Percentiles rank a stretch among this genome's conserved stretches.
phyloP scores from a whole-genome alignment of 2,329 filamentous ascomycete genomes.

The Helotiales sp. region DNA sequence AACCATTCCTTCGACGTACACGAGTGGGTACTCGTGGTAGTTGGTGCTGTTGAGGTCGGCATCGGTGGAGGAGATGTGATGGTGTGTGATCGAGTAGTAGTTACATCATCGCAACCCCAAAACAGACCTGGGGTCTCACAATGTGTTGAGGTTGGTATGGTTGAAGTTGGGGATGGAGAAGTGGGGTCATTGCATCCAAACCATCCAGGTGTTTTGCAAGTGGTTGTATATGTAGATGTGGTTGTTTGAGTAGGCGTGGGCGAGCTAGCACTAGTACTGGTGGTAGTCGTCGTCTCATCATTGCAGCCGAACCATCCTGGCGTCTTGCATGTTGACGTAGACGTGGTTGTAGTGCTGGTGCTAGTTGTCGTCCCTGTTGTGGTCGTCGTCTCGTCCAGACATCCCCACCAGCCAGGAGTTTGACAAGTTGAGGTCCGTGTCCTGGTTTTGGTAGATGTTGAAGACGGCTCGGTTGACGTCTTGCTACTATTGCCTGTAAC shows the following conservation, averaged over 20 bases:
- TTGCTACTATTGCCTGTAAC: slow-evolving; percentile 75
- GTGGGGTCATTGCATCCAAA: slow-evolving; percentile 56
- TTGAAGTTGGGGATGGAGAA: slow-evolving; percentile 45
- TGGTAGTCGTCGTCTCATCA: slow-evolving; percentile 51
- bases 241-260: slow-evolving; percentile 31
- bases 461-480: slow-evolving; percentile 66
- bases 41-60: slow-evolving; percentile 29
- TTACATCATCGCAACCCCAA: slow-evolving; percentile 58
- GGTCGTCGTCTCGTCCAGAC: slow-evolving; percentile 50
- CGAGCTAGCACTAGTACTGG: slow-evolving; percentile 43
- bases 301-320: slow-evolving; percentile 55
- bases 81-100: slow-evolving; percentile 43
- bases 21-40: slow-evolving; percentile 33
- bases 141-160: slow-evolving; percentile 42
- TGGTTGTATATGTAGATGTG: slow-evolving; percentile 38
- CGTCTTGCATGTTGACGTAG: slow-evolving; percentile 48
- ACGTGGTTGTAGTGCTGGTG: slow-evolving; percentile 43
- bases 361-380: slow-evolving; percentile 30
- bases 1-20: slow-evolving; percentile 41
- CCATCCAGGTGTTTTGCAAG: slow-evolving; percentile 50
- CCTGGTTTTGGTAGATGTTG: slow-evolving; percentile 63
- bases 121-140: slow-evolving; percentile 62
- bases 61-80: slow-evolving; percentile 45
- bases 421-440: slow-evolving; percentile 85
- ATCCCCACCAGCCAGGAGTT: slow-evolving; percentile 81